Evolutionary conservation across 495 filamentous ascomycete genomes (phyloP), one percentile per base, ranked within the genome.

Genomic region (Aspergillus affinis): DNA sequence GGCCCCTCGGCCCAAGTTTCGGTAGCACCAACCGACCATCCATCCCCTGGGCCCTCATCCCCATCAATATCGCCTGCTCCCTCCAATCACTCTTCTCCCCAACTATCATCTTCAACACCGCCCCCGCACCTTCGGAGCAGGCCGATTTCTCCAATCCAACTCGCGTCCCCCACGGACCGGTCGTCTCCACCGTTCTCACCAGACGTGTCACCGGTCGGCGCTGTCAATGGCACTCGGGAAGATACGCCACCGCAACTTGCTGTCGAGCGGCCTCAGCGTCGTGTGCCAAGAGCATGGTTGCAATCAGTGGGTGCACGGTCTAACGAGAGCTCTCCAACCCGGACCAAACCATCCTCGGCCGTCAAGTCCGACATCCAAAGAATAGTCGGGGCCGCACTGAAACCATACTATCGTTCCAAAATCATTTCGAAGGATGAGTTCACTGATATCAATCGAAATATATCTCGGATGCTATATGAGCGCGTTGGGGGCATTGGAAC

Each of bases 391-490:
- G 74, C 80, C 20, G 90, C 87, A 0, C 78, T 97, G 20, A 89
- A 88, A 55, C 90, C 92, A 20, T 84, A 89, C 62, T 95, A 89
- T 61, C 83, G 84, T 13, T 78, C 77, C 29, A 85, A 85, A 57
- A 77, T 84, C 48, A 76, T 97, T 10, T 87, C 86, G 32, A 87
- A 90, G 64, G 88, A 95, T 46, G 88, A 96, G 70, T 97, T 90
- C 74, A 92, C 88, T 6, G 84, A 87, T 49, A 92, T 96, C 74
- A 96, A 96, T 69, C 85, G 91, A 49, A 87, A 84, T 41, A 84
- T 96, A 26, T 94, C 89, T 15, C 84, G 90, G 18, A 87, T 84
- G 73, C 75, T 97, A n/a, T 97, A 97, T 69, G 89, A 95, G 45
- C 84, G 85, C 44, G 85, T 93, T 15, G 84, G 82, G 6, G 85